phyloP scores from a whole-genome alignment of 768 basidiomycete genomes.

The Panaeolus cyanescens region DNA sequence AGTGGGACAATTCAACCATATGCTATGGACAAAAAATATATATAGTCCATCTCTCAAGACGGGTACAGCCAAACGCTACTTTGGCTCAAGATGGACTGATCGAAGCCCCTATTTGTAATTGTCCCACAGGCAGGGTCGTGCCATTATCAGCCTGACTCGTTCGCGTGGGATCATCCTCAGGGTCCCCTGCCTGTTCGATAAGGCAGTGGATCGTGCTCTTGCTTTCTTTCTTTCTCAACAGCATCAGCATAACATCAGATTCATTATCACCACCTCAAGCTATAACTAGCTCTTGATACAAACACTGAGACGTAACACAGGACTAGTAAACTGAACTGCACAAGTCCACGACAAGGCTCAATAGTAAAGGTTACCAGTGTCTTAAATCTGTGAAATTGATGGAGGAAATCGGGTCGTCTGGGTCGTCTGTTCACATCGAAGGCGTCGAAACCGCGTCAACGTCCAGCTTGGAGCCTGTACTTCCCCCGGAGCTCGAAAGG shows the following conservation, averaged over 20 bases:
- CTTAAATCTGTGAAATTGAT: background rate
- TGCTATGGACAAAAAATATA: no score
- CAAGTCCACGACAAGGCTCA: no score
- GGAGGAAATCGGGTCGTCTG: background rate
- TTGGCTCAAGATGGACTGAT: no score
- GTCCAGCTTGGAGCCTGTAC: background rate
- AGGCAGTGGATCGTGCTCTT: background rate
- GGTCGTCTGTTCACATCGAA: background rate
- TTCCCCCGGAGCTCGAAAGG: conserved; percentile 6
- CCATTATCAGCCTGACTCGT: background rate
- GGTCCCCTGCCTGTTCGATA: background rate
- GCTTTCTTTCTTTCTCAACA: background rate
- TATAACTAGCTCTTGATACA: no score
- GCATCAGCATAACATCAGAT: no score
- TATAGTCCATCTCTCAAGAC: no score
- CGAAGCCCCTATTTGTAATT: no score
- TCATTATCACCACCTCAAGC: background rate
- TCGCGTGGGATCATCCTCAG: background rate
- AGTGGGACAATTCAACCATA: no score
- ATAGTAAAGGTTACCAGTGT: background rate
- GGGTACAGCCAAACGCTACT: no score
- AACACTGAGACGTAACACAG: no score
- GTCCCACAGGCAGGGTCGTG: conserved; percentile 1
- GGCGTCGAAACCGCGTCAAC: background rate
- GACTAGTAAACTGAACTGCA: no score